Conservation (phyloP, 2,329 filamentous ascomycete genomes). For the Fusarium guadeloupense region DNA sequence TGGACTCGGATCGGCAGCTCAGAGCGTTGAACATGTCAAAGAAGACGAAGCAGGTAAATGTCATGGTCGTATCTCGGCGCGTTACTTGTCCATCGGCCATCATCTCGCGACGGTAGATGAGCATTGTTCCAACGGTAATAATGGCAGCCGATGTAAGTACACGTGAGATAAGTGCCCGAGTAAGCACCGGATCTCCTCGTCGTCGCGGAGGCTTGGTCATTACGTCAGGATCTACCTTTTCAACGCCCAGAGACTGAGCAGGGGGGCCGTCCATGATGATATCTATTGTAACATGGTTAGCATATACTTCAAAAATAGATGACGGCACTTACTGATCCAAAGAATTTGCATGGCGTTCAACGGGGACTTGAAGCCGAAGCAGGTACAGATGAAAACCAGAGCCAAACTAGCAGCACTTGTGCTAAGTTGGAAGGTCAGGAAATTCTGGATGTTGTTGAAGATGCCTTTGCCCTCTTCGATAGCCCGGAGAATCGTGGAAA, state of each 20-base stretch:
- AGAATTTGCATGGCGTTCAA: slow-evolving; percentile 99
- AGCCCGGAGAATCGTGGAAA: slow-evolving; percentile 89
- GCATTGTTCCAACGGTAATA: slow-evolving; percentile 92
- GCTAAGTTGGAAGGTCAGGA: slow-evolving; percentile 97
- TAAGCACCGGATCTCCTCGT: slow-evolving; percentile 91
- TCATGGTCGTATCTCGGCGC: slow-evolving; percentile 97
- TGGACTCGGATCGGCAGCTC: slow-evolving; percentile 88
- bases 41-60: slow-evolving; percentile 97
- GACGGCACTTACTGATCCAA: slow-evolving; percentile 88
- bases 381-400: slow-evolving; percentile 90
- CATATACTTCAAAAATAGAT: background rate
- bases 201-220: slow-evolving; percentile 89
- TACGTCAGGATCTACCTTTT: slow-evolving; percentile 91
- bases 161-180: slow-evolving; percentile 79
- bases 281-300: slow-evolving; percentile 63
- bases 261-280: slow-evolving; percentile 99
- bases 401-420: slow-evolving; percentile 94
- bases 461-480: slow-evolving; percentile 99
- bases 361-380: slow-evolving; percentile 92
- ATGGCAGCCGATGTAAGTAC: slow-evolving; percentile 88
- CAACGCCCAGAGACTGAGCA: slow-evolving; percentile 94
- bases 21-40: slow-evolving; percentile 99
- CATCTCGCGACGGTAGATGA: slow-evolving; percentile 94
- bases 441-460: slow-evolving; percentile 99
- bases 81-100: slow-evolving; percentile 81